Base-by-base conservation (phyloP, 2,329 filamentous ascomycete genomes). In the Sclerotinia subarctica region DNA sequence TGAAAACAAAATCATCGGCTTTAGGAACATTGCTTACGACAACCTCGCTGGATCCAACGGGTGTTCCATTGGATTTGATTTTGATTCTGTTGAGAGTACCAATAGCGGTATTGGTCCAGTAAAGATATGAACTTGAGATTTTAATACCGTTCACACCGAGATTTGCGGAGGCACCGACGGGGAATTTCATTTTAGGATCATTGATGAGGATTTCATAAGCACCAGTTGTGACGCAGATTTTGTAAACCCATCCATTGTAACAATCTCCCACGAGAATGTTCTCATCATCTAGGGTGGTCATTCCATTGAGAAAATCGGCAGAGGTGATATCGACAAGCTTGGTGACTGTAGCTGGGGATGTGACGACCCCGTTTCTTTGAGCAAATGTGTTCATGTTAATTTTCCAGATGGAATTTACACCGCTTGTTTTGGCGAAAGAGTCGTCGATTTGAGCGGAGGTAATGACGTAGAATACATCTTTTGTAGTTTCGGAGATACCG, bases 401-500 rank as follows among this genome's bases (percentile, higher is more conserved):
- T 32, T 75, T 69, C 53, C 69, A 77, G 46, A 77, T 69, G n/a
- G 74, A 69, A 21, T 66, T 68, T 5, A 69, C 42, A 8, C 71
- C 71, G 32, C 68, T 73, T 1, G 72, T 73, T 29, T 74, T 71
- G 26, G 72, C 71, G 49, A 73, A 70, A 29, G 72, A 73, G 11
- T 74, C 74, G 8, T 73, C 70, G 17, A 76, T 69, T 8, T 80
- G 75, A 15, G 78, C 78, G 3, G 69, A 67, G 1, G 66, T 49
- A 21, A 67, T 62, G 47, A 72, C 60, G 52, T 69, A 69, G 69
- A 79, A 81, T 38, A 78, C 68, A 65, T 80, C 76, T 2, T 71
- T 66, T 8, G 70, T 54, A 19, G 76, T 72, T 69, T 81, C 78
- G 7, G 77, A 73, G 29, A 81, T 80, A 1, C 78, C 78, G 4